A percentile compares a stretch with the other conserved stretches of the same genome.
phyloP scores from a whole-genome alignment of 371 early-diverging fungal genomes.

The Circinella minor region DNA sequence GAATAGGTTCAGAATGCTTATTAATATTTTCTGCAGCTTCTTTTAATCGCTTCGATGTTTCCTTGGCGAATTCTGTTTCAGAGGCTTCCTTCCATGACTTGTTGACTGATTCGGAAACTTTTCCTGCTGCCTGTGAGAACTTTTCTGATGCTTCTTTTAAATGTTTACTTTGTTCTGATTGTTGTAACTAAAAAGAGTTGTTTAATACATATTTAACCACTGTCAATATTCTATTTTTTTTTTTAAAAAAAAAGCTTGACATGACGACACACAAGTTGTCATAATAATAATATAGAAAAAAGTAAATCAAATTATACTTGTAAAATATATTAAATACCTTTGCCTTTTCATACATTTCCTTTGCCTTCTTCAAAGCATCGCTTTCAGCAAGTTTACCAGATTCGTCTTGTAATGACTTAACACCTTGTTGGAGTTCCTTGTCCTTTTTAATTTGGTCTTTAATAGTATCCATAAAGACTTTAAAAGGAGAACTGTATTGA shows the following conservation, averaged over 20 bases:
- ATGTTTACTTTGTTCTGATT: constrained; percentile 56
- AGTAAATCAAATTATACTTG: too few relatives aligned
- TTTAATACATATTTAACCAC: background rate
- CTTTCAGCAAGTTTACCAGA: constrained; percentile 81
- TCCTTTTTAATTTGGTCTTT: constrained; percentile 92
- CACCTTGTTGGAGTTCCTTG: constrained; percentile 86
- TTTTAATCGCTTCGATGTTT: constrained; percentile 78
- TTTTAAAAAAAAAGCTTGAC: background rate
- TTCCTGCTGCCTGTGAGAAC: constrained; percentile 74
- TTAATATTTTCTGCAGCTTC: constrained; percentile 58
- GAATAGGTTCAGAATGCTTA: constrained; percentile 76
- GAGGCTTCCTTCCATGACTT: constrained; percentile 84
- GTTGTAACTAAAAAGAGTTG: constrained; percentile 32
- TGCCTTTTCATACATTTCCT: constrained; percentile 78
- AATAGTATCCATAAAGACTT: constrained; percentile 82
- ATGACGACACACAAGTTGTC: background rate
- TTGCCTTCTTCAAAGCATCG: constrained; percentile 88
- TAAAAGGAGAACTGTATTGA: constrained; percentile 51
- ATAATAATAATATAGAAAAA: too few relatives aligned
- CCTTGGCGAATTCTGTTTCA: constrained; percentile 84
- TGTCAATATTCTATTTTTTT: background rate
- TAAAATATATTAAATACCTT: constrained; percentile 42
- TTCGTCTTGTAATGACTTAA: constrained; percentile 89
- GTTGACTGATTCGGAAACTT: constrained; percentile 75
- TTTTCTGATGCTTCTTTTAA: constrained; percentile 78